A percentile compares a stretch with the other conserved stretches of the same genome.
These are phyloP conservation scores for Schizopora paradoxa DNA, from an alignment of 1,284 basidiomycete genomes.

Conservation along the genomic window DNA sequence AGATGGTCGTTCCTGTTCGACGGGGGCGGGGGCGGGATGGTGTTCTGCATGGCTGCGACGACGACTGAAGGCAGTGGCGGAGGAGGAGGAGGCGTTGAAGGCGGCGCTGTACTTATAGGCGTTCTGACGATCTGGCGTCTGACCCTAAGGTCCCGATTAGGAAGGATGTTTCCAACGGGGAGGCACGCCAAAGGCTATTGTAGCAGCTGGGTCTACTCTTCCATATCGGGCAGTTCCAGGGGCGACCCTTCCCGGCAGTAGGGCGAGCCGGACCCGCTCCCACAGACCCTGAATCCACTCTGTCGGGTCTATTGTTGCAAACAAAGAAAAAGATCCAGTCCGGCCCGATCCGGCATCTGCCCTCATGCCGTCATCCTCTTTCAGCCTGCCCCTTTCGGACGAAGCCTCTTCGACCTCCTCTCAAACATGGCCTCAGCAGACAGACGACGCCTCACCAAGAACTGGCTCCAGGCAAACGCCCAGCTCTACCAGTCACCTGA, in stretches of 20 bases:
- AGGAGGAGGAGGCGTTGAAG: background rate
- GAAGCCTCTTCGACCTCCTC: background rate
- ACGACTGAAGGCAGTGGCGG: background rate
- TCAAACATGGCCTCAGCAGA: constrained; percentile 15
- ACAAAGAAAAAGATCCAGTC: background rate
- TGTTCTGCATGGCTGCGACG: constrained; percentile 3
- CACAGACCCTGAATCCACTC: constrained; percentile 3
- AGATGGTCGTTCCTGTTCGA: constrained; percentile 45
- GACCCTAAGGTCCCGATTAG: no score
- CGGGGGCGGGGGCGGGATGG: background rate
- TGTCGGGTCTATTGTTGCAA: background rate
- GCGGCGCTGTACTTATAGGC: no score
- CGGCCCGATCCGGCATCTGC: constrained; percentile 3
- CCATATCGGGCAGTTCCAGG: constrained; percentile 3
- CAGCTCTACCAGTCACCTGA: constrained; percentile 54
- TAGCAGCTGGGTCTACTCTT: no score
- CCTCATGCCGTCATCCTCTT: background rate
- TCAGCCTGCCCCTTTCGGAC: constrained; percentile 3
- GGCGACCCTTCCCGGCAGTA: constrained; percentile 5
- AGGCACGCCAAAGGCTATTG: no score
- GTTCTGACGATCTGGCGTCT: no score
- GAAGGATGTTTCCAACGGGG: no score
- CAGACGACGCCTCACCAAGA: constrained; percentile 35
- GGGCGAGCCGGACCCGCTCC: constrained; percentile 6
- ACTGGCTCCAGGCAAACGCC: constrained; percentile 74